phyloP scores from a whole-genome alignment of 306 rosid genomes.

The Quercus agrifolia region DNA sequence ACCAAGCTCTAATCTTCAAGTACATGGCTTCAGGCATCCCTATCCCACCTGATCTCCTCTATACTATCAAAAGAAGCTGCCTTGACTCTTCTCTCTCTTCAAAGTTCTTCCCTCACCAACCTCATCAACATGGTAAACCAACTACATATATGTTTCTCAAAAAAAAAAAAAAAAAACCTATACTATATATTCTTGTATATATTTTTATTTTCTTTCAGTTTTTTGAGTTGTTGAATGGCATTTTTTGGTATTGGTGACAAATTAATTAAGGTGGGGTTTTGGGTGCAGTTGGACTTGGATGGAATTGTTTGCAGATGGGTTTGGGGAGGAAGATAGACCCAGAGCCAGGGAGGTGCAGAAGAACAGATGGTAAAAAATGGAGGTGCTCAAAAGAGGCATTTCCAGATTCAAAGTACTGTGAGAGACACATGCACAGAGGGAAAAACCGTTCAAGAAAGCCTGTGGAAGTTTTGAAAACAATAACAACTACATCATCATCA shows the following conservation, averaged over 20 bases:
- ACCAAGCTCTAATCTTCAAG: conserved; percentile 93
- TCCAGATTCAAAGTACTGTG: conserved; percentile 94
- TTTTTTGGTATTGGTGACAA: background rate
- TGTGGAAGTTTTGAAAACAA: conserved; percentile 76
- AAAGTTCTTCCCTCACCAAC: conserved; percentile 58
- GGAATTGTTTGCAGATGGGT: conserved; percentile 92
- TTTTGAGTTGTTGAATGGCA: background rate
- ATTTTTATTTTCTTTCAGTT: background rate
- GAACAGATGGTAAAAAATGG: conserved; percentile 99
- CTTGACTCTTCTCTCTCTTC: conserved; percentile 60
- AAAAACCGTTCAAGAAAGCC: conserved; percentile 99
- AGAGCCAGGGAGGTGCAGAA: conserved; percentile 96
- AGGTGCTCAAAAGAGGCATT: conserved; percentile 95
- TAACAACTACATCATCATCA: conserved; percentile 21
- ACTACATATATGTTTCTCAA: background rate
- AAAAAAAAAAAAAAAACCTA: background rate
- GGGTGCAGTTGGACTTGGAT: conserved; percentile 84
- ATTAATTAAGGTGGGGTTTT: background rate
- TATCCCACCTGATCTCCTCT: conserved; percentile 87
- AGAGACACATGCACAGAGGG: conserved; percentile 99
- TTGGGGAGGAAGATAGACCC: conserved; percentile 93
- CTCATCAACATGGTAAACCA: conserved; percentile 67
- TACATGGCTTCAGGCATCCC: conserved; percentile 93
- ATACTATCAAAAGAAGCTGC: conserved; percentile 58
- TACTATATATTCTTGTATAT: background rate